Base-by-base conservation (phyloP, 352 stramenopile genomes). In the Phytophthora sp. region DNA sequence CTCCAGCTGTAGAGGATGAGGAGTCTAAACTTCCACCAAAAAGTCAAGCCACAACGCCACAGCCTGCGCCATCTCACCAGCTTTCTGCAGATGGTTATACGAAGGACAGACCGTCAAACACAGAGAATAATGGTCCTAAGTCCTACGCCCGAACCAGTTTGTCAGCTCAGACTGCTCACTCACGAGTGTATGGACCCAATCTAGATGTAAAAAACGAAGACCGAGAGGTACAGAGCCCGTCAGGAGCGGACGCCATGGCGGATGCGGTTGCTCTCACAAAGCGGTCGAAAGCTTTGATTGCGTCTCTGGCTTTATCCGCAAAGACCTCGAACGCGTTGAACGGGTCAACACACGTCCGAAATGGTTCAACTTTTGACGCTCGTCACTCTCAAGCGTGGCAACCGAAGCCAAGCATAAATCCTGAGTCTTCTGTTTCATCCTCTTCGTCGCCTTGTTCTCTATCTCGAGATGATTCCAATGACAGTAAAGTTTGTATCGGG, bases 241-340 rank as follows among this genome's bases (percentile, higher is more conserved):
- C 36, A 12, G 58, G 51, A 6, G 51, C 69, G 8, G 18, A 65
- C 13, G 68, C 76, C 11, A 79, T 81, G 11, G 72, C 71, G 11
- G 62, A 71, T 33, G 69, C 74, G 8, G 76, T 81, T 15, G 72
- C 72, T 1, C 45, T 83, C 1, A 69, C 55, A 9, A 61, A 81
- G 44, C 59, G 74, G 1, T 79, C 74, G 9, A 85, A 85, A 24
- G 68, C 74, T 4, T 51, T 81, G 12, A 85, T 83, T 21, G 65
- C 77, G 4, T 71, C 77, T 0, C 60, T 81, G 18, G 54, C 72
- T 4, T 46, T 42, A 27, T 50, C 65, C 8, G 26, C 13, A 15
- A 64, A 41, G n/a, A 56, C 56, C 7, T 56, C 38, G 9, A 35
- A 60, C 6, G 9, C 36, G 26, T n/a, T 8, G 4, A 53, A 7